phyloP scores from a whole-genome alignment of 1,284 basidiomycete genomes.

The Trichosporon sp. region DNA sequence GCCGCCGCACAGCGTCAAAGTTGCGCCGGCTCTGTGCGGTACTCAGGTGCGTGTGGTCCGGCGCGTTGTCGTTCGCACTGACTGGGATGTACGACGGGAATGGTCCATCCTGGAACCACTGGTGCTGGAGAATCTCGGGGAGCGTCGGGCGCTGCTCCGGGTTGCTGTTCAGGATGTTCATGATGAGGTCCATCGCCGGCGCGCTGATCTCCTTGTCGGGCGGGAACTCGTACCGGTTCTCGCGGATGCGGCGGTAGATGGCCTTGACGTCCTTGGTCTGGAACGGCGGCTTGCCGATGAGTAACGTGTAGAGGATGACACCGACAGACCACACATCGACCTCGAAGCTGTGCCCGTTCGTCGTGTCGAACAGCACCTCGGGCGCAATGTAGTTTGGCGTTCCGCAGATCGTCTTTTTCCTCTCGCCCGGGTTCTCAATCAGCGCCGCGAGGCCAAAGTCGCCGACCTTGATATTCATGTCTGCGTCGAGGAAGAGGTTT shows the following conservation, averaged over 20 bases:
- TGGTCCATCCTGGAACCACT: slow-evolving; percentile 77
- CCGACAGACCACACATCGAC: slow-evolving; percentile 98
- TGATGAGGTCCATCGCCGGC: slow-evolving; percentile 73
- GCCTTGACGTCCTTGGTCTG: slow-evolving; percentile 96
- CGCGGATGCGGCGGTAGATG: slow-evolving; percentile 91
- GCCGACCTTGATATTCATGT: slow-evolving; percentile 95
- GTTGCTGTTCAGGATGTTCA: slow-evolving; percentile 76
- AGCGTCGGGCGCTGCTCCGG: slow-evolving; percentile 75
- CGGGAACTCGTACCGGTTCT: slow-evolving; percentile 92
- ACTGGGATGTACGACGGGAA: slow-evolving; percentile 76
- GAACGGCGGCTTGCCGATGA: slow-evolving; percentile 92
- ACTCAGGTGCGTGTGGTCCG: slow-evolving; percentile 69
- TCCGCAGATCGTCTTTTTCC: slow-evolving; percentile 98
- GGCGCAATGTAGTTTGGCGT: slow-evolving; percentile 99
- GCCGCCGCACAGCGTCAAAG: slow-evolving; percentile 52
- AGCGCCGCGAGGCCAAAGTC: slow-evolving; percentile 96
- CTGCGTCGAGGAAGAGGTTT: slow-evolving; percentile 84
- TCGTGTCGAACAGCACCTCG: slow-evolving; percentile 92
- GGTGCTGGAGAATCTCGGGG: slow-evolving; percentile 76
- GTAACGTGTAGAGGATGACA: slow-evolving; percentile 91
- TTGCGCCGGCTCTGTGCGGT: slow-evolving; percentile 63
- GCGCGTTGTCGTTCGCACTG: slow-evolving; percentile 67
- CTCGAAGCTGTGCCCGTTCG: slow-evolving; percentile 94
- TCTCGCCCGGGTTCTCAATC: slow-evolving; percentile 90
- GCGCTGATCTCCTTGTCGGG: slow-evolving; percentile 65